Conservation (phyloP, 2,329 filamentous ascomycete genomes). For the Paraconiothyrium brasiliense region DNA sequence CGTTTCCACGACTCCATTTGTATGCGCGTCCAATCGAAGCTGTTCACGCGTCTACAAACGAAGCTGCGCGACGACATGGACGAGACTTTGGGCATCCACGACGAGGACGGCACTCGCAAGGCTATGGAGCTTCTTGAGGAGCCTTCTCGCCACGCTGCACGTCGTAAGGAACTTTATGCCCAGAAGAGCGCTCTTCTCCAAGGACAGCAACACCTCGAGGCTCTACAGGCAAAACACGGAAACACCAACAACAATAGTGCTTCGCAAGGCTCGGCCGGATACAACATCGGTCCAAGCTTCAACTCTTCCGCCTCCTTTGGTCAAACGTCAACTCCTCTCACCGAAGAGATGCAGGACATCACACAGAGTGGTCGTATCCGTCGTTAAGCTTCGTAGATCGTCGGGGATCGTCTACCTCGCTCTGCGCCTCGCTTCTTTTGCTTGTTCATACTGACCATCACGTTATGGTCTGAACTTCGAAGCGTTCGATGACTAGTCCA, state of each 20-base stretch:
- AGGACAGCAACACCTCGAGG: conserved; percentile 24
- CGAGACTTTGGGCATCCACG: conserved; percentile 31
- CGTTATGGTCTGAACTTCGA: no score
- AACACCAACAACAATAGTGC: background rate
- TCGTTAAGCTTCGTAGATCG: background rate
- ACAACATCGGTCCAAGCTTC: background rate
- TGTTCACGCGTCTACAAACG: conserved; percentile 39
- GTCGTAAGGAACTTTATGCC: conserved; percentile 22
- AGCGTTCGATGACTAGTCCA: no score
- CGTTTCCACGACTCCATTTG: conserved; percentile 68
- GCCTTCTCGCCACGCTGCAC: conserved; percentile 19
- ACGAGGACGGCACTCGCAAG: conserved; percentile 22
- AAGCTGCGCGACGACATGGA: conserved; percentile 39
- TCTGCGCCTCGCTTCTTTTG: background rate
- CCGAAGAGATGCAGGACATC: conserved; percentile 20
- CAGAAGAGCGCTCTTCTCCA: conserved; percentile 24
- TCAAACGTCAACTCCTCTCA: conserved; percentile 14
- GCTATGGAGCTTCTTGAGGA: conserved; percentile 29
- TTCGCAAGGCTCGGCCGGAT: conserved; percentile 3
- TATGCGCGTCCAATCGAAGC: conserved; percentile 49
- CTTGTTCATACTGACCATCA: no score
- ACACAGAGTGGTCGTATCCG: background rate
- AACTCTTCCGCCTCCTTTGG: background rate
- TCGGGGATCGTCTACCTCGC: background rate
- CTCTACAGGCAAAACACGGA: conserved; percentile 29